Conservation (phyloP, 768 basidiomycete species). For the Lentinus tigrinus region DNA sequence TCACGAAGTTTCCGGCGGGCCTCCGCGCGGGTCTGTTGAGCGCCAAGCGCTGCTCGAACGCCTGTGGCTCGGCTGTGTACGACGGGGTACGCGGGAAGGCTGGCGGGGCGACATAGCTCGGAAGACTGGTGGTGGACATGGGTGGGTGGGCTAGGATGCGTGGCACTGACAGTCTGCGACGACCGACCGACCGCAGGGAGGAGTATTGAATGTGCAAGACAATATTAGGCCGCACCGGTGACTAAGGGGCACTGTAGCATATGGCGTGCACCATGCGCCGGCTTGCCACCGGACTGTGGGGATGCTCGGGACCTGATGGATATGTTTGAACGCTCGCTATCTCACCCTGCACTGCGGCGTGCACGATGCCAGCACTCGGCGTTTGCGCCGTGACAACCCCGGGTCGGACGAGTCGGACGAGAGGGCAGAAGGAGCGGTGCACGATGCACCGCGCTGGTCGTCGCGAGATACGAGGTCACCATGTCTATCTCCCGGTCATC, state of each 20-base stretch:
- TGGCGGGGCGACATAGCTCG: conserved; percentile 43
- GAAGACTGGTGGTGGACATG: conserved; percentile 59
- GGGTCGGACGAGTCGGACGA: too few species aligned
- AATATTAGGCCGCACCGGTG: neutral
- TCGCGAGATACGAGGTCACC: neutral
- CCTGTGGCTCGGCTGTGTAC: conserved; percentile 57
- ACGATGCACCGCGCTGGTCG: neutral
- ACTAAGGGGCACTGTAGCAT: conserved; percentile 11
- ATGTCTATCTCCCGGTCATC: neutral
- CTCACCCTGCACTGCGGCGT: conserved; percentile 2
- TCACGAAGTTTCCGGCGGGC: conserved; percentile 51
- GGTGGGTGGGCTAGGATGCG: neutral
- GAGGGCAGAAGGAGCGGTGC: too few species aligned
- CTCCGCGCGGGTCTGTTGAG: conserved; percentile 34
- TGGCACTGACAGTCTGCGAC: neutral
- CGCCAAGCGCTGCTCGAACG: conserved; percentile 53
- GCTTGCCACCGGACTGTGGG: conserved; percentile 15
- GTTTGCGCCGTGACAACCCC: neutral
- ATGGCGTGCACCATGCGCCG: conserved; percentile 14
- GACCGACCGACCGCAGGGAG: neutral
- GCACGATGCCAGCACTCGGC: neutral
- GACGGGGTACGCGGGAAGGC: conserved; percentile 40
- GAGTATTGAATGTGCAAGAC: neutral
- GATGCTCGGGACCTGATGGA: conserved; percentile 11
- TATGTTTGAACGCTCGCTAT: conserved; percentile 3